phyloP scores from a whole-genome alignment of 1,139 yeast genomes.

The Blastobotrys serpentis region DNA sequence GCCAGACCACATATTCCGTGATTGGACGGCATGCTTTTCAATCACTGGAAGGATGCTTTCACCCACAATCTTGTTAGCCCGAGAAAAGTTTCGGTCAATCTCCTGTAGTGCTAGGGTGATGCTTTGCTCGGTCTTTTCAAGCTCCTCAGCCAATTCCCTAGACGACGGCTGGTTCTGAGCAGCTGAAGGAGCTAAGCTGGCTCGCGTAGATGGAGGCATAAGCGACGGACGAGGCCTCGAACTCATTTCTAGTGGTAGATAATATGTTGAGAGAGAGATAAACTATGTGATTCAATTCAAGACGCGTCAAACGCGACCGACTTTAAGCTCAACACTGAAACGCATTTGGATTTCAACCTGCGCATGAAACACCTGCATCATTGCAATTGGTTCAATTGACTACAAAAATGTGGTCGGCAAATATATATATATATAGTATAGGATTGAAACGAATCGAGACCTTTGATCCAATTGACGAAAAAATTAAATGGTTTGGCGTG shows the following conservation, averaged over 20 bases:
- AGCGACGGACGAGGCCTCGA: conserved; percentile 14
- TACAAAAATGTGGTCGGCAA: no score
- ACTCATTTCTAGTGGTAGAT: not conserved
- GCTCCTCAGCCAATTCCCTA: conserved; percentile 43
- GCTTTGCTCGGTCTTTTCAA: conserved; percentile 76
- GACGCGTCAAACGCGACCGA: no score
- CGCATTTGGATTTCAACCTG: no score
- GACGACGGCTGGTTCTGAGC: conserved; percentile 14
- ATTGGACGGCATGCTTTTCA: conserved; percentile 54
- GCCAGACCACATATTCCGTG: conserved; percentile 58
- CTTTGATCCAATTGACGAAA: no score
- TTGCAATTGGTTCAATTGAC: no score
- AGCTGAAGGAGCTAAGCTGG: conserved; percentile 14
- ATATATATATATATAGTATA: no score
- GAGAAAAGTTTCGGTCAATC: conserved; percentile 68
- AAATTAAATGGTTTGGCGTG: no score
- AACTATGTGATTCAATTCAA: not conserved
- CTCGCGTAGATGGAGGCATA: conserved; percentile 19
- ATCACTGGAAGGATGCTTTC: conserved; percentile 63
- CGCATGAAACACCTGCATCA: no score
- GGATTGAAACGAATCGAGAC: no score
- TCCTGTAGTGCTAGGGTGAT: conserved; percentile 76
- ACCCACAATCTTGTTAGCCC: conserved; percentile 61
- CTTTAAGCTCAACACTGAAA: no score
- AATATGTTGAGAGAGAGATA: not conserved